phyloP scores from a whole-genome alignment of 768 basidiomycete genomes.

The Leccinum ochraceum region DNA sequence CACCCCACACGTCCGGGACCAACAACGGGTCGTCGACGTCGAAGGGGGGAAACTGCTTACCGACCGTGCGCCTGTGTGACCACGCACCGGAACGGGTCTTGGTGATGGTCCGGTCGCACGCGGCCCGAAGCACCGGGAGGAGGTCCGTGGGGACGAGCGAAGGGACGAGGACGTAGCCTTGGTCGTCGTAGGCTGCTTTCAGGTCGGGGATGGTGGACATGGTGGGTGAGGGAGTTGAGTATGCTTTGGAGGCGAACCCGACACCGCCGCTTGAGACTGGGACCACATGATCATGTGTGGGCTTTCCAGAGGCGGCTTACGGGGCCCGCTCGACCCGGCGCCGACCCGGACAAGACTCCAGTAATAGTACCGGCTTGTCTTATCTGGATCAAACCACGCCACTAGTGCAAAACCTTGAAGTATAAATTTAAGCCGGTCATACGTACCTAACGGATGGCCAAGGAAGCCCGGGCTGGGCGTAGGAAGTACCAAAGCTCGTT shows the following conservation, averaged over 20 bases:
- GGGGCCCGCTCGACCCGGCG: neutral
- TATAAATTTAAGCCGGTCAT: too few species aligned
- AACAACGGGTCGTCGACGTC: too few species aligned
- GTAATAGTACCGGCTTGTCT: neutral
- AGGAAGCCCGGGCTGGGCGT: neutral
- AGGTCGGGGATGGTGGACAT: constrained; percentile 19
- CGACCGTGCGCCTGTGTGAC: constrained; percentile 69
- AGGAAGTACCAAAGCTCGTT: neutral
- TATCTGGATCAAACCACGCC: too few species aligned
- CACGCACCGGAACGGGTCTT: constrained; percentile 62
- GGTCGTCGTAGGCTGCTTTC: constrained; percentile 55
- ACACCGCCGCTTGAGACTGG: fast-evolving
- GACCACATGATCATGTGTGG: too few species aligned
- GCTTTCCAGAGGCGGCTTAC: neutral
- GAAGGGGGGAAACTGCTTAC: constrained; percentile 79
- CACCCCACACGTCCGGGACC: too few species aligned
- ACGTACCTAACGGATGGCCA: too few species aligned
- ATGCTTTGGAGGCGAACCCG: too few species aligned
- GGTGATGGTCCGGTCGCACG: constrained; percentile 51
- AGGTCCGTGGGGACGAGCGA: constrained; percentile 38
- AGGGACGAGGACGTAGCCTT: constrained; percentile 64
- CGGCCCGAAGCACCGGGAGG: constrained; percentile 43
- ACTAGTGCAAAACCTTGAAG: too few species aligned
- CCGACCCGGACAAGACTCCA: neutral
- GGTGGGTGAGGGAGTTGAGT: neutral